Base-by-base conservation (phyloP, 1,284 basidiomycete genomes). In the Rhodotorula sp. region DNA sequence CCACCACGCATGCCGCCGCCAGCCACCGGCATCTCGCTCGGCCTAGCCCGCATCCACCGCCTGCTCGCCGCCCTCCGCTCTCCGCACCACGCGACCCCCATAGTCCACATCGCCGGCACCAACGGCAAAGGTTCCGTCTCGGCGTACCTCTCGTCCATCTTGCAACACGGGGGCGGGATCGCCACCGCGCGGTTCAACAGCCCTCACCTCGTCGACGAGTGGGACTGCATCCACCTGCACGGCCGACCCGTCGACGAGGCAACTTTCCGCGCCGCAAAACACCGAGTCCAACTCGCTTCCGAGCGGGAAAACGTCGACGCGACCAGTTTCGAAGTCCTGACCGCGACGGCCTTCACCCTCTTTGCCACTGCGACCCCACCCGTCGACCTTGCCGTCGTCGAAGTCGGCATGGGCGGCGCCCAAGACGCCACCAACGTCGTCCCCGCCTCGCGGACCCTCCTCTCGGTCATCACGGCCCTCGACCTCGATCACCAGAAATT, bases 51-150 rank as follows among this genome's bases (percentile, higher is more conserved):
- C 7, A 88, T 97, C 76, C 80, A 80, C 31, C 81, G 75, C 8
- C 84, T 97, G 3, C 84, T 90, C 63, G 71, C 79, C 7, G 80
- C 84, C 65, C 84, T 97, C 2, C 66, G 65, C 16, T 76, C 76
- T 6, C 88, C 88, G 0, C 83, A 85, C 0, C 88, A 90, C 77
- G 86, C 83, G 0, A 87, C 92, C 2, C 95, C 94, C 0, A 92
- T 95, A 2, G 85, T 94, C 52, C 97, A 99, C 79, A 86, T 99
- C 64, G 89, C 93, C 6, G 95, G 97, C 0, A 99, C 97, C 0
- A 99, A 99, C 81, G 95, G 95, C 45, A 99, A 99, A 81, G 97
- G 97, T 43, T 94, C 90, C 70, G 92, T 95, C 16, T 89, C 92
- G 14, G 89, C 90, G 2, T 84, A 95, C 64, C 82, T 97, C 19